Base-by-base conservation (phyloP, 2,329 filamentous ascomycete genomes). In the Rhynchosporium graminicola region DNA sequence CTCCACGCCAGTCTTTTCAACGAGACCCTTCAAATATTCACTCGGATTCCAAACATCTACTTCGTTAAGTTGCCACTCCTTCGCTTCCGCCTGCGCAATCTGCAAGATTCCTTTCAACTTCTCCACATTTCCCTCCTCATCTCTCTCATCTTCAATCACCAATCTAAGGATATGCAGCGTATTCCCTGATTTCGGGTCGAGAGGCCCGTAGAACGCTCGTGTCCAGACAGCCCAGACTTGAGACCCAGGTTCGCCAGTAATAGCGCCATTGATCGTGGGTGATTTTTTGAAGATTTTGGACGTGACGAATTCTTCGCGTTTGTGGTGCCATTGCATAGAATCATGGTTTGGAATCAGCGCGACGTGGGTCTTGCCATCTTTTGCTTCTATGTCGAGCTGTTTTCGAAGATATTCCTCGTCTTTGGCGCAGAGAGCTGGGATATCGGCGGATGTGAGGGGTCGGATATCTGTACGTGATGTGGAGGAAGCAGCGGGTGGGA, bases 11-110 rank as follows among this genome's bases (percentile, higher is more conserved):
- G 78, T 76, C 31, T 70, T 72, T 45, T 79, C 75, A 0, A 87
- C 76, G 46, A 88, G 69, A 15, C 74, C 65, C 72, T 74, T 74
- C 31, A 87, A 73, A 65, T 81, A 70, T 6, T 83, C 78, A 3
- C 82, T 83, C 0, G 93, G 92, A 72, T 95, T 96, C 94, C 94
- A 98, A 57, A 94, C 79, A 73, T 92, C 83, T 3, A 97, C 84
- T 51, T 85, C 81, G 46, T 81, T 80, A 77, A 91, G 85, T 50
- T 83, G 79, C 89, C 91, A 96, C 61, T 84, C 80, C 3, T 80
- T 76, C 1, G 93, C 93, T 75, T 96, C 86, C 8, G 77, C 76
- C 70, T 88, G 86, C 4, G 92, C 92, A 50, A 87, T 79, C 47
- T 78, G 76, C 50, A 96, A 74, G 31, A 97, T 81, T 2, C 83